Evolutionary conservation across 23 red algal genomes (phyloP).

Genomic region (Chondrus crispus): DNA sequence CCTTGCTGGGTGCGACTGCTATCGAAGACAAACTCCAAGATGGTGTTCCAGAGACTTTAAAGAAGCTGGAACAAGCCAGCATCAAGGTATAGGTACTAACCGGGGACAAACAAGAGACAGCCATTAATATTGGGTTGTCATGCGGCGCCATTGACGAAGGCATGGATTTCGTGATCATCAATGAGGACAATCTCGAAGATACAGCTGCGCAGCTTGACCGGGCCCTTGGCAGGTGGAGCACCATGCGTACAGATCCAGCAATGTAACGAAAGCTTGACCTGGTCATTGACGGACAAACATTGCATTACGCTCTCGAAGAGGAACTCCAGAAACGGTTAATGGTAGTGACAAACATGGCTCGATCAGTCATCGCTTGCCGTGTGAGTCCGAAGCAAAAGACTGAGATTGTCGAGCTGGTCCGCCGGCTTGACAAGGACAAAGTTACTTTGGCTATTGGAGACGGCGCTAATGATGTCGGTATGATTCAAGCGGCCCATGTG

Average conservation of each 20-base stretch:
- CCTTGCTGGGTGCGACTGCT: constrained; percentile 76
- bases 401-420: constrained; percentile 83
- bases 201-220: constrained; percentile 77
- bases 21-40: constrained; percentile 95
- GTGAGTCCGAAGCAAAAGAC: constrained; percentile 96
- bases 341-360: constrained; percentile 41
- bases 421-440: constrained; percentile 47
- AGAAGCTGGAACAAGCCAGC: constrained; percentile 63
- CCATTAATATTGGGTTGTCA: constrained; percentile 95
- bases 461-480: constrained; percentile 98
- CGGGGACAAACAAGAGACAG: constrained; percentile 98
- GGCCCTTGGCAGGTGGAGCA: constrained; percentile 63
- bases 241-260: constrained; percentile 52
- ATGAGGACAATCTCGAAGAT: constrained; percentile 74
- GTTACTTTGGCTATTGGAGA: constrained; percentile 95
- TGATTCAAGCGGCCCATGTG: constrained; percentile 99
- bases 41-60: constrained; percentile 87
- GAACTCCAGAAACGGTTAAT: constrained; percentile 69
- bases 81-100: constrained; percentile 95
- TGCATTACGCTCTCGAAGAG: constrained; percentile 67
- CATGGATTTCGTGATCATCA: constrained; percentile 85
- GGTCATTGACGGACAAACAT: constrained; percentile 81
- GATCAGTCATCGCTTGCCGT: constrained; percentile 89
- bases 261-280: constrained; percentile 58
- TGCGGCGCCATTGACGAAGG: constrained; percentile 82